Evolutionary conservation across 306 rosid species (phyloP), one percentile per base, ranked within the genome.

Genomic region (Lupinus albus): DNA sequence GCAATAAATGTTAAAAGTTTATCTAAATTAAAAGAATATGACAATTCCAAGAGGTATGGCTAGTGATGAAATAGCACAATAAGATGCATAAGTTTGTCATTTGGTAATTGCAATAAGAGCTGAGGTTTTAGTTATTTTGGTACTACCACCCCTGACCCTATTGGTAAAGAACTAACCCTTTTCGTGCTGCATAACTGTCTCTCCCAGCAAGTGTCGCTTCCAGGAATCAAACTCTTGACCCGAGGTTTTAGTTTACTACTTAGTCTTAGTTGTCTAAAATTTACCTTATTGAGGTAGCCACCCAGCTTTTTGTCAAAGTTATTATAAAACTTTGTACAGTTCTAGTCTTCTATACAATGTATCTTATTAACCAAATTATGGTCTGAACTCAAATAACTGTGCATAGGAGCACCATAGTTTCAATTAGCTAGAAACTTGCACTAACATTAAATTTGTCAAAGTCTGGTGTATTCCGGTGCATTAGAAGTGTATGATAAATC

Each of bases 361-460:
- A n/a, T n/a, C n/a, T n/a, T n/a, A 46, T 75, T 47, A 56, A 70
- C 63, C 71, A 56, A 45, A 20, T 25, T 17, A 54, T 61, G 30
- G 48, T 39, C 57, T 2, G 9, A 45, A 55, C 45, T 61, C 49
- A 44, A 11, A 14, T 42, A 52, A 35, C 13, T 49, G 14, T 17
- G 47, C 36, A 11, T 25, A 44, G 15, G 33, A 17, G 61, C 39
- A 9, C n/a, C 42, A 68, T 30, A 41, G 7, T 68, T 68, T 61
- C 33, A 6, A 35, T 35, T 55, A 13, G 25, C 41, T 7, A 38
- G 32, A 21, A 42, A 45, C 7, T 47, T 36, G 38, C 25, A 46
- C 49, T 15, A 5, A 7, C 41, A 14, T 33, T 4, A 49, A 15
- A 13, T 45, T 62, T 55, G 57, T n/a, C 71, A 57, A 38, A 49